phyloP scores from a whole-genome alignment of 768 basidiomycete genomes.

The Cubamyces lactineus region DNA sequence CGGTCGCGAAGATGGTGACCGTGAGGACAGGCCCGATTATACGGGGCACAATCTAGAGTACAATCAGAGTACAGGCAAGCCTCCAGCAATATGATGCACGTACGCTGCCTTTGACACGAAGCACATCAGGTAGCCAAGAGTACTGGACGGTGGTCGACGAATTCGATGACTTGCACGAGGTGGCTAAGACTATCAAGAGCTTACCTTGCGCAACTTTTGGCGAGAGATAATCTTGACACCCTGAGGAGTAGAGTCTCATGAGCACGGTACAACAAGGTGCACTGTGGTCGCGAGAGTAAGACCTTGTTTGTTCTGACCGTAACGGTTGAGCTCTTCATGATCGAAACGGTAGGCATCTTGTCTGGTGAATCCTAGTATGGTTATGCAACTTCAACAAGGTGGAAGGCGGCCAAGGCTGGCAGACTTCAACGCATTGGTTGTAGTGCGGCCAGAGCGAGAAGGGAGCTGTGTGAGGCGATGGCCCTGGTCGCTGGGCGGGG shows the following conservation, averaged over 20 bases:
- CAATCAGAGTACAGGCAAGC: conserved; percentile 12
- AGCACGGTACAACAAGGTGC: neutral
- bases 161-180: neutral
- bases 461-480: neutral
- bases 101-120: conserved; percentile 83
- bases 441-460: too few relatives aligned
- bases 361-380: neutral
- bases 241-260: neutral
- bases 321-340: conserved; percentile 18
- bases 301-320: conserved; percentile 15
- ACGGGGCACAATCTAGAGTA: conserved; percentile 61
- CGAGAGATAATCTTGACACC: conserved; percentile 32
- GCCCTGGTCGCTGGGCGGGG: neutral
- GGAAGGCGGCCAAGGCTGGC: too few relatives aligned
- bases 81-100: conserved; percentile 32
- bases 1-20: conserved; percentile 72
- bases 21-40: conserved; percentile 85
- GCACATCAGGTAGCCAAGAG: conserved; percentile 88
- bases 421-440: too few relatives aligned
- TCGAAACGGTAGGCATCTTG: conserved; percentile 10
- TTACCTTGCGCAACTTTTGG: conserved; percentile 33
- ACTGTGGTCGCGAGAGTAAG: neutral
- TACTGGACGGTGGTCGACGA: conserved; percentile 48
- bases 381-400: too few relatives aligned
- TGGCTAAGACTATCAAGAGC: conserved; percentile 3